A percentile compares a stretch with the other conserved stretches of the same genome.
phyloP scores from a whole-genome alignment of 140 eudicot genomes.

The Oenanthe javanica region DNA sequence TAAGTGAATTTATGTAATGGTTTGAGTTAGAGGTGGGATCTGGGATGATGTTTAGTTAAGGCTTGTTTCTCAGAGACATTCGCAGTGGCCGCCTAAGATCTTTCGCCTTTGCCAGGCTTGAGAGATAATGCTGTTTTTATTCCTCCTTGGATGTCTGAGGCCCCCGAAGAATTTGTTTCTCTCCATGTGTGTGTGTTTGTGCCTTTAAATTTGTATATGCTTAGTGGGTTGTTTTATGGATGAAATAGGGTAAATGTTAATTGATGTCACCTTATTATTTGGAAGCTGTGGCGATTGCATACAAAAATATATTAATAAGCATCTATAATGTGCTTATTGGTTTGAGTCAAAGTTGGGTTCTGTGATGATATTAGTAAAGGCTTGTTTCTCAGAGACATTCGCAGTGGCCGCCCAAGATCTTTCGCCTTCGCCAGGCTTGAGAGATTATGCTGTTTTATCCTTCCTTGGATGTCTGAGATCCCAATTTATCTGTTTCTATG shows the following conservation, averaged over 20 bases:
- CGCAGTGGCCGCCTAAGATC: constrained; percentile 53
- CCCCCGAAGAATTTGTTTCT: not conserved
- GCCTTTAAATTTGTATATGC: no score
- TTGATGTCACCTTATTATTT: no score
- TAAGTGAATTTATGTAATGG: no score
- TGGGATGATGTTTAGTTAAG: constrained; percentile 9
- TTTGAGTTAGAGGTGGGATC: not conserved
- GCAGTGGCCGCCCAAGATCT: constrained; percentile 53
- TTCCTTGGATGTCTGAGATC: constrained; percentile 11
- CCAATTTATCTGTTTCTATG: not conserved
- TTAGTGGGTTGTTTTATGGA: no score
- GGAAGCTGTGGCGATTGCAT: no score
- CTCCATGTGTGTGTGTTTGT: no score
- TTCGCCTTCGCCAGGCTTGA: constrained; percentile 31
- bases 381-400: constrained; percentile 53
- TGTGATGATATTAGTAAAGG: constrained; percentile 17
- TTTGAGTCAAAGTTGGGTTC: not conserved
- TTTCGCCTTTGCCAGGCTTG: constrained; percentile 33
- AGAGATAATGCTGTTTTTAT: constrained; percentile 11
- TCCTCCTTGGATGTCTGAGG: constrained; percentile 5
- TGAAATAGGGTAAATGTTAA: no score
- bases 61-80: constrained; percentile 56
- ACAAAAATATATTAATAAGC: no score
- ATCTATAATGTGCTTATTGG: not conserved
- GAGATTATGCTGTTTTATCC: constrained; percentile 11